These are phyloP conservation scores for Debaryomyces sp. DNA, from an alignment of 1,139 yeast genomes.

Conservation along the genomic window DNA sequence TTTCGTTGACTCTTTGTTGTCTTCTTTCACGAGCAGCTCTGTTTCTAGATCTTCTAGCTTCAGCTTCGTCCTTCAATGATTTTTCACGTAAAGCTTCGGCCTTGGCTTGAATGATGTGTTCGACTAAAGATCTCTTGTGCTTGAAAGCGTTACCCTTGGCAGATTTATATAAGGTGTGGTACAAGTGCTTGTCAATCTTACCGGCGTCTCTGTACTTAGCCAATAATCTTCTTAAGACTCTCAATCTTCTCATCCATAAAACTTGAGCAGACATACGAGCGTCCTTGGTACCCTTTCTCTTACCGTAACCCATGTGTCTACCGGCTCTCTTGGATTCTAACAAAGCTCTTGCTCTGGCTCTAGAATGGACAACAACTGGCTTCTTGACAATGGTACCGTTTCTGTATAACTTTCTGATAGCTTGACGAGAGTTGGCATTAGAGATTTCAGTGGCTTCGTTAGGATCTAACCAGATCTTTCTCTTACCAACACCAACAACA, in stretches of 20 bases:
- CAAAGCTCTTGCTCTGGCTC: slow-evolving; percentile 98
- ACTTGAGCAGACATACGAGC: slow-evolving; percentile 99
- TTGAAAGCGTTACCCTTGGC: slow-evolving; percentile 99
- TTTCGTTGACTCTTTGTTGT: slow-evolving; percentile 95
- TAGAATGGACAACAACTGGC: slow-evolving; percentile 97
- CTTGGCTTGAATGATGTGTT: slow-evolving; percentile 99
- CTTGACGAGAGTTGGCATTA: slow-evolving; percentile 98
- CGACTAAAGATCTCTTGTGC: slow-evolving; percentile 99
- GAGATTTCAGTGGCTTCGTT: slow-evolving; percentile 95
- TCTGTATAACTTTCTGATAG: slow-evolving; percentile 97
- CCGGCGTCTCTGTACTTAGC: slow-evolving; percentile 99
- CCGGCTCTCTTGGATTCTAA: slow-evolving; percentile 97
- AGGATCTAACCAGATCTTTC: slow-evolving; percentile 99
- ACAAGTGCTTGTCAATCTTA: slow-evolving; percentile 98
- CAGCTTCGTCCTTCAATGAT: slow-evolving; percentile 98
- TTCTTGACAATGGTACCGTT: slow-evolving; percentile 98
- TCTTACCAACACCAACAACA: slow-evolving; percentile 99
- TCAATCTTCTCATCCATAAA: slow-evolving; percentile 99
- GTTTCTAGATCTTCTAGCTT: slow-evolving; percentile 99
- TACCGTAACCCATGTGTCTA: slow-evolving; percentile 99
- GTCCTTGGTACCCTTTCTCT: slow-evolving; percentile 99
- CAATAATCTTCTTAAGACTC: slow-evolving; percentile 98
- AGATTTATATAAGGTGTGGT: slow-evolving; percentile 95
- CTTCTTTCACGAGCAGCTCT: slow-evolving; percentile 99
- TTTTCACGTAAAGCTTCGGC: slow-evolving; percentile 99